Conservation (phyloP, 768 basidiomycete species). For the Pisolithus marmoratus region DNA sequence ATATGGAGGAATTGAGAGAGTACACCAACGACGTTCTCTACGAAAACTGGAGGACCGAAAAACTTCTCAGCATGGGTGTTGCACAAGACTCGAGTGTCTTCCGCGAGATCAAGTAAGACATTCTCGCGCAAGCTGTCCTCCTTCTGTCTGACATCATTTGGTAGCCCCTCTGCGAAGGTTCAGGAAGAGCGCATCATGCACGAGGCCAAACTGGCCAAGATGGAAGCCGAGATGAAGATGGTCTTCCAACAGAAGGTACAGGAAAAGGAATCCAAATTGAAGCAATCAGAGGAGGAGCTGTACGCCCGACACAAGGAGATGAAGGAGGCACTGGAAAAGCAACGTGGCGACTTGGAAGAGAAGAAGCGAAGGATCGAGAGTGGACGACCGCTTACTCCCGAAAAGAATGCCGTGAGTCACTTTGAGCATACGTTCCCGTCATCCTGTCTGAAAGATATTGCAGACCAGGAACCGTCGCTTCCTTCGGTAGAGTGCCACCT, state of each 20-base stretch:
- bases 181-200: slow-evolving; percentile 95
- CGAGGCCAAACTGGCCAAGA: slow-evolving; percentile 97
- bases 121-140: background rate
- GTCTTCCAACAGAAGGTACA: slow-evolving; percentile 99
- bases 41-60: slow-evolving; percentile 98
- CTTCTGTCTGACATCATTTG: slow-evolving; percentile 9
- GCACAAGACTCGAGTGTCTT: slow-evolving; percentile 96
- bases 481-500: slow-evolving; percentile 24
- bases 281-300: slow-evolving; percentile 98
- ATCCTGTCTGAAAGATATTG: slow-evolving; percentile 5
- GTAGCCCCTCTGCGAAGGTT: slow-evolving; percentile 89
- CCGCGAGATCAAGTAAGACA: slow-evolving; percentile 95
- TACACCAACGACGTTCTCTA: slow-evolving; percentile 95
- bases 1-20: slow-evolving; percentile 99
- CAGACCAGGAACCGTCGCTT: slow-evolving; percentile 34
- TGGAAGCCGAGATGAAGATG: slow-evolving; percentile 99
- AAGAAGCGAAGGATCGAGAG: slow-evolving; percentile 96
- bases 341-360: slow-evolving; percentile 91
- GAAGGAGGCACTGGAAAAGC: slow-evolving; percentile 99
- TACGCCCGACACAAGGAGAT: slow-evolving; percentile 99
- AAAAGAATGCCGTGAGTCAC: slow-evolving; percentile 75
- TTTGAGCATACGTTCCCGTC: slow-evolving; percentile 2
- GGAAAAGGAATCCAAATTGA: slow-evolving; percentile 98
- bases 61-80: slow-evolving; percentile 95
- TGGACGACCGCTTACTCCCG: slow-evolving; percentile 91